Evolutionary conservation across 202 grass and related monocot genomes (phyloP), one percentile per base, ranked within the genome.

Genomic region (Cymbopogon flexuosus): DNA sequence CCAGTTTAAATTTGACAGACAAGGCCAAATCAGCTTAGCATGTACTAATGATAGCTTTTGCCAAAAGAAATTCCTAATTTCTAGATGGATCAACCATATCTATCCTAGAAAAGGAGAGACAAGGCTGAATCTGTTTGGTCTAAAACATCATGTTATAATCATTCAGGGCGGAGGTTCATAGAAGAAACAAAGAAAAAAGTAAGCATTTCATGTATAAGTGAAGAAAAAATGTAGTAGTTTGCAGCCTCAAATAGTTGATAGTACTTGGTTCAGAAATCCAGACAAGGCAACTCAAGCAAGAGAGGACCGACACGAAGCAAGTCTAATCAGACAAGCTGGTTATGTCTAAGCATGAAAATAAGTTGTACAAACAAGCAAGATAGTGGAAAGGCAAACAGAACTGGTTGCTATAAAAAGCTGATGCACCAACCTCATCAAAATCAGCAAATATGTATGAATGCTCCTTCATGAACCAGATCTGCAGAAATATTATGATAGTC

Each of bases 391-490:
- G 8, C 13, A 79, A 52, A 24, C 19, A 58, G 54, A 4, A 23
- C 6, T 58, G 14, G 61, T 65, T 1, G 47, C n/a, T 56, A 52
- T 83, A 82, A 77, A 59, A 65, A 31, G 54, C 19, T 37, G 10
- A 40, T 40, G 58, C 72, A 65, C 67, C 37, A 72, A 98, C 96
- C 96, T 93, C 90, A 83, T 95, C 92, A 72, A 99, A 86, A 83
- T 88, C 79, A 71, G 83, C 71, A 88, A 99, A 93, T 35, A 93
- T 88, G 78, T 93, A 90, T n/a, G 96, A 93, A 88, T 91, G 86
- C 35, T 89, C 82, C 39, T 79, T 98, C 96, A 98, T 98, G 66
- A 93, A 93, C 82, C 88, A 93, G 72, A 99, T 90, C 96, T 99
- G 87, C 72, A 83, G 47, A 65, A 72, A 63, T 57, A 82, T 77